These are phyloP conservation scores for Lentinula edodes DNA, from an alignment of 768 basidiomycete genomes.

Conservation along the genomic window DNA sequence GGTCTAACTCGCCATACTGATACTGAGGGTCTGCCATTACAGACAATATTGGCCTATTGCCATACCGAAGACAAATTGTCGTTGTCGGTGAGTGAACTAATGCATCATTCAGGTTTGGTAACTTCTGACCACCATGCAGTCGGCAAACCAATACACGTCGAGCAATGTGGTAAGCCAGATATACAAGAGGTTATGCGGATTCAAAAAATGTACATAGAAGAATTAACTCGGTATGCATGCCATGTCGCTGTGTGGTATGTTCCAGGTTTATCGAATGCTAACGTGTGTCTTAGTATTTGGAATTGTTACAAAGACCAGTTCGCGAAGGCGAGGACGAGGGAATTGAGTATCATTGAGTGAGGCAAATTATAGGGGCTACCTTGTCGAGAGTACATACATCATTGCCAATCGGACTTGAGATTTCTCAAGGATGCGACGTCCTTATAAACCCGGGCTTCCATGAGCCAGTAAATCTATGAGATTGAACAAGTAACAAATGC, in stretches of 20 bases:
- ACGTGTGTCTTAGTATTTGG: conserved; percentile 66
- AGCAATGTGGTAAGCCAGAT: conserved; percentile 74
- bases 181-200: conserved; percentile 72
- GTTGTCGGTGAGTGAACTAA: conserved; percentile 75
- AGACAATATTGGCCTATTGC: conserved; percentile 96
- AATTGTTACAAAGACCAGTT: conserved; percentile 93
- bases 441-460: too few species aligned
- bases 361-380: not conserved
- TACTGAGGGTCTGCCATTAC: not conserved
- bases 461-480: too few species aligned
- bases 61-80: conserved; percentile 92
- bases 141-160: conserved; percentile 82
- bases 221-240: conserved; percentile 60
- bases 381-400: not conserved
- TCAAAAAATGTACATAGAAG: conserved; percentile 86
- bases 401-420: too few species aligned
- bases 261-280: not conserved
- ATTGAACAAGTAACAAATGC: too few species aligned
- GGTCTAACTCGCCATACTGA: not conserved
- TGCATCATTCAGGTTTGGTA: not conserved
- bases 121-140: conserved; percentile 39
- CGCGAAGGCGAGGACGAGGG: conserved; percentile 73
- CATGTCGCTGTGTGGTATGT: too few species aligned
- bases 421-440: too few species aligned
- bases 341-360: conserved; percentile 75